phyloP scores from a whole-genome alignment of 2,329 filamentous ascomycete species.

The Exserohilum turcica region DNA sequence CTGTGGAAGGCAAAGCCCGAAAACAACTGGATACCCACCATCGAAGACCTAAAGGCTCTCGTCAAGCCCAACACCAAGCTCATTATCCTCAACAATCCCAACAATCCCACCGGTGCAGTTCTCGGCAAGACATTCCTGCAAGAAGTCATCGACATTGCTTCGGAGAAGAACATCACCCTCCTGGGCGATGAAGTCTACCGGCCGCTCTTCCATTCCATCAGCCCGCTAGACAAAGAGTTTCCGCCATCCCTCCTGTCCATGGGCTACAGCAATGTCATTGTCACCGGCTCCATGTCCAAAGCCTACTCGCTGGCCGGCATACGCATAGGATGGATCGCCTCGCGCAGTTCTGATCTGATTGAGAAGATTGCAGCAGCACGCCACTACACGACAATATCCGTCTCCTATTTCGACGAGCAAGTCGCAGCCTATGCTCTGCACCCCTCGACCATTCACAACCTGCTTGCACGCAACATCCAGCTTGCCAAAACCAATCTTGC shows the following conservation, averaged over 20 bases:
- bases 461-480: slow-evolving; percentile 67
- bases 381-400: slow-evolving; percentile 85
- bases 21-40: slow-evolving; percentile 69
- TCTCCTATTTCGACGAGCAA: slow-evolving; percentile 80
- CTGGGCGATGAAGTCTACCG: slow-evolving; percentile 83
- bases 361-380: slow-evolving; percentile 67
- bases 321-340: slow-evolving; percentile 81
- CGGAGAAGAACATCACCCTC: slow-evolving; percentile 66
- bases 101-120: slow-evolving; percentile 79
- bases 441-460: slow-evolving; percentile 64
- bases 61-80: slow-evolving; percentile 74
- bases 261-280: slow-evolving; percentile 71
- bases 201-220: slow-evolving; percentile 76
- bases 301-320: slow-evolving; percentile 83
- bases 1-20: slow-evolving; percentile 73
- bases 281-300: slow-evolving; percentile 83
- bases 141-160: slow-evolving; percentile 67
- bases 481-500: slow-evolving; percentile 71
- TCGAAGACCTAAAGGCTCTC: slow-evolving; percentile 67
- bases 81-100: slow-evolving; percentile 74
- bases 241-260: slow-evolving; percentile 73
- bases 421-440: slow-evolving; percentile 77
- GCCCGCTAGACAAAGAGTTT: slow-evolving; percentile 58
- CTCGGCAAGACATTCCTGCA: slow-evolving; percentile 67
- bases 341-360: slow-evolving; percentile 66